phyloP scores from a whole-genome alignment of 345 rosid species.

The Turnera subulata region DNA sequence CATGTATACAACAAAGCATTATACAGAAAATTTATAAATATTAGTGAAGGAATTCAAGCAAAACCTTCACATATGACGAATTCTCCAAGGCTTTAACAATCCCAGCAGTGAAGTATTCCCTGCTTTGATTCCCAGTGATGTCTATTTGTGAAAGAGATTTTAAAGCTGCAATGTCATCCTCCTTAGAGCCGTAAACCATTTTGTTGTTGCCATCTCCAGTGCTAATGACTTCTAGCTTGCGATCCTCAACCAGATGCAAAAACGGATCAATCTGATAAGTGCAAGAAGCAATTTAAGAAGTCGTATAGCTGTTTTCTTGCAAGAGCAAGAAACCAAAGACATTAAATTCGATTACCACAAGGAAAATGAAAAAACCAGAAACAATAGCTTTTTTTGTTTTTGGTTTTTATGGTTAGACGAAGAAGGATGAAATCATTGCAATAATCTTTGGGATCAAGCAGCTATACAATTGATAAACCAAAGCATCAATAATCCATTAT shows the following conservation, averaged over 20 bases:
- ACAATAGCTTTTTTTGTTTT: background rate
- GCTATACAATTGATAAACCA: no score
- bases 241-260: constrained; percentile 66
- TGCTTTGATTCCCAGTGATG: constrained; percentile 50
- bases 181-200: constrained; percentile 61
- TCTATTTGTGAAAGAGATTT: constrained; percentile 53
- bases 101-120: constrained; percentile 58
- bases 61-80: constrained; percentile 50
- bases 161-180: constrained; percentile 62
- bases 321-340: background rate
- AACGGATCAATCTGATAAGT: constrained; percentile 78
- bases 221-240: constrained; percentile 59
- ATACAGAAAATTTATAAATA: background rate
- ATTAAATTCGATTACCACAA: background rate
- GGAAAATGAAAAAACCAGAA: constrained; percentile 1
- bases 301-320: no score
- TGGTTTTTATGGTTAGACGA: no score
- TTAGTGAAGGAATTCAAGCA: constrained; percentile 6
- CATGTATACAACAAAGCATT: background rate
- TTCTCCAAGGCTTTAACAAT: constrained; percentile 62
- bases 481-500: no score
- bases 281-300: constrained; percentile 5
- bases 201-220: constrained; percentile 14
- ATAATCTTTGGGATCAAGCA: no score
- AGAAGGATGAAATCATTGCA: no score